phyloP scores from a whole-genome alignment of 495 filamentous ascomycete genomes.

The Aspergillus steynii region DNA sequence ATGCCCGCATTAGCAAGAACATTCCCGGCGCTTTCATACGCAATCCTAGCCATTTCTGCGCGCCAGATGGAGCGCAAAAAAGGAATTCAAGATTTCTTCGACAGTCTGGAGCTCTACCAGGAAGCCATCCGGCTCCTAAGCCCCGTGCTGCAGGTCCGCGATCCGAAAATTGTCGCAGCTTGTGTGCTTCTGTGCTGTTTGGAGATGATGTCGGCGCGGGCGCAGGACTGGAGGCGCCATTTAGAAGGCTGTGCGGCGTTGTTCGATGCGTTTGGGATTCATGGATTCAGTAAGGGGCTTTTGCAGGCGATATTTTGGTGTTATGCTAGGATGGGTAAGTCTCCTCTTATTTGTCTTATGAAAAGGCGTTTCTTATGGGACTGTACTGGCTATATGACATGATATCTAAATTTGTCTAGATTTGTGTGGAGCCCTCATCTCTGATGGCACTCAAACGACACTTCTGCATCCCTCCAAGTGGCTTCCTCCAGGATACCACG shows the following conservation, averaged over 20 bases:
- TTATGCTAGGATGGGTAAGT: slow-evolving; percentile 47
- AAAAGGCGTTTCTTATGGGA: too few species aligned
- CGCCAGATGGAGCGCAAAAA: slow-evolving; percentile 46
- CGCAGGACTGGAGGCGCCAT: slow-evolving; percentile 48
- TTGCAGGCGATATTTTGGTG: slow-evolving; percentile 52
- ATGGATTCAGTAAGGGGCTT: slow-evolving; percentile 42
- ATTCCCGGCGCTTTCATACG: slow-evolving; percentile 41
- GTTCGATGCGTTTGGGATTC: slow-evolving; percentile 42
- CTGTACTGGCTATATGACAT: not conserved
- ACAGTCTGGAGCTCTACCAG: slow-evolving; percentile 48
- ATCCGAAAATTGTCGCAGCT: slow-evolving; percentile 41
- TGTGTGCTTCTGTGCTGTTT: slow-evolving; percentile 45
- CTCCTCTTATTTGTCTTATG: not conserved
- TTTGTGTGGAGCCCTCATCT: slow-evolving; percentile 49
- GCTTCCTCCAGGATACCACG: slow-evolving; percentile 32
- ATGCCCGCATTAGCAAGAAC: slow-evolving; percentile 38
- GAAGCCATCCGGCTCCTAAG: slow-evolving; percentile 44
- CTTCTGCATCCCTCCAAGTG: slow-evolving; percentile 43
- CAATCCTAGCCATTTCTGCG: slow-evolving; percentile 44
- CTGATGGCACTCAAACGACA: slow-evolving; percentile 44
- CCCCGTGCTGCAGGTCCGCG: slow-evolving; percentile 36
- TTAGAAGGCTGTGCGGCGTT: slow-evolving; percentile 50
- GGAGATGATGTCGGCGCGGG: slow-evolving; percentile 51
- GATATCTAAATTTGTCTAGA: slow-evolving; percentile 27
- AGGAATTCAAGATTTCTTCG: slow-evolving; percentile 32